Base-by-base conservation (phyloP, 331 rosid species). In the Rosa hybrid region DNA sequence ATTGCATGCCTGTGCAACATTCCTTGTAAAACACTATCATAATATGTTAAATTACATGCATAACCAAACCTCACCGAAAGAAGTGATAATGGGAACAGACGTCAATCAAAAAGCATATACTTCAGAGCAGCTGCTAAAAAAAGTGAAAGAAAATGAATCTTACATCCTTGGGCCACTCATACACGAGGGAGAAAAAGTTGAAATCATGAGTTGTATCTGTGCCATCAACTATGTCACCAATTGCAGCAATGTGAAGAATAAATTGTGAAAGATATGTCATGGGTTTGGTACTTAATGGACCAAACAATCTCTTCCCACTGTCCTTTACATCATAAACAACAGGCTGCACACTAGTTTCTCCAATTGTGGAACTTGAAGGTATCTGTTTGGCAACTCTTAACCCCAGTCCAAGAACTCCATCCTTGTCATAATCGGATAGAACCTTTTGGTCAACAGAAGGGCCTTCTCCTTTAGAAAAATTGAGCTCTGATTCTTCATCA, bases 81-180 rank as follows among this genome's bases (percentile, higher is more conserved):
- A 51, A 44, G 49, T 42, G 39, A 44, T 39, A 59, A 34, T 13
- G 57, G 16, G n/a, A 54, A 44, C 10, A 68, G 59, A 69, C 13
- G 14, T 13, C 39, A 75, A 57, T 69, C 16, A 62, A 76, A 73
- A 25, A 50, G 63, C 25, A 42, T 12, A 51, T 23, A 75, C 13
- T 60, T 64, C 46, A 23, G 14, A 77, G 68, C 46, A 76, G 23
- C 64, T 59, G 72, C 74, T 76, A 64, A 27, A 70, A 34, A 81
- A 23, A 45, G 10, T 54, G 59, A 78, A 78, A 72, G 72, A 83
- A 71, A 80, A 82, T 75, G 44, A 82, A 83, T 27, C 99, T 92
- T 87, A 95, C 99, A 90, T 95, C 99, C 84, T 93, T 95, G 53
- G 98, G 98, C 98, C 99, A 95, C 84, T 95, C 99, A 77, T 92